Percentiles rank a stretch among this genome's conserved stretches.
These are phyloP conservation scores for Candida golubevii DNA, from an alignment of 805 yeast species.

Conservation along the genomic window DNA sequence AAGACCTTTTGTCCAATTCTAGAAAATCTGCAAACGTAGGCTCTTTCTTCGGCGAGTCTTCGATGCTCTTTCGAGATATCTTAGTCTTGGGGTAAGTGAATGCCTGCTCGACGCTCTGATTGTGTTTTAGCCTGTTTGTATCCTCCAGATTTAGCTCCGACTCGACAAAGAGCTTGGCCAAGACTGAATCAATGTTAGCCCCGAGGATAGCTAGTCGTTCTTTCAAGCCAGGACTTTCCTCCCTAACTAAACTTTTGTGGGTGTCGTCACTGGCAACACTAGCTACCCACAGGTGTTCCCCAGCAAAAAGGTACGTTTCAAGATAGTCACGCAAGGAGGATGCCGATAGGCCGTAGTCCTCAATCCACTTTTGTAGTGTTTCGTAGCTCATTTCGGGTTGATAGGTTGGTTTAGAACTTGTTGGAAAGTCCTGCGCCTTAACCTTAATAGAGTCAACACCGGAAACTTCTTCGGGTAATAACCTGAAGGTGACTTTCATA, in stretches of 20 bases:
- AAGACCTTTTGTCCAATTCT: neutral
- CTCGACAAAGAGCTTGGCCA: neutral
- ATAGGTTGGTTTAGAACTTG: neutral
- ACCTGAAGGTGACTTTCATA: neutral
- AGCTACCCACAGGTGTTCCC: slow-evolving; percentile 8
- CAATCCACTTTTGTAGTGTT: slow-evolving; percentile 7
- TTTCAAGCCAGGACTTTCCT: neutral
- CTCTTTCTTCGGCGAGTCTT: neutral
- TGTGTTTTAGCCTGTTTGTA: too few species aligned
- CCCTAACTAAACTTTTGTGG: neutral
- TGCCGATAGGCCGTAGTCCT: slow-evolving; percentile 8
- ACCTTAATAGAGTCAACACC: neutral
- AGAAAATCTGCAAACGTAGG: neutral
- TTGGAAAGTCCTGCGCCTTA: neutral
- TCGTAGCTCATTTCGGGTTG: slow-evolving; percentile 7
- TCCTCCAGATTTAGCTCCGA: neutral
- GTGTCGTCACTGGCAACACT: neutral
- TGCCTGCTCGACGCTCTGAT: neutral
- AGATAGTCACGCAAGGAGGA: slow-evolving; percentile 8
- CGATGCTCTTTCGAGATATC: neutral
- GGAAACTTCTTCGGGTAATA: neutral
- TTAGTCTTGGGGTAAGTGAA: neutral
- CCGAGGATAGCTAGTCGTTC: slow-evolving; percentile 4
- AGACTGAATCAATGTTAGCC: slow-evolving; percentile 1
- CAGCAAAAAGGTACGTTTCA: slow-evolving; percentile 6